phyloP scores from a whole-genome alignment of 1,284 basidiomycete species.

The Mycosarcoma mackinlayi region DNA sequence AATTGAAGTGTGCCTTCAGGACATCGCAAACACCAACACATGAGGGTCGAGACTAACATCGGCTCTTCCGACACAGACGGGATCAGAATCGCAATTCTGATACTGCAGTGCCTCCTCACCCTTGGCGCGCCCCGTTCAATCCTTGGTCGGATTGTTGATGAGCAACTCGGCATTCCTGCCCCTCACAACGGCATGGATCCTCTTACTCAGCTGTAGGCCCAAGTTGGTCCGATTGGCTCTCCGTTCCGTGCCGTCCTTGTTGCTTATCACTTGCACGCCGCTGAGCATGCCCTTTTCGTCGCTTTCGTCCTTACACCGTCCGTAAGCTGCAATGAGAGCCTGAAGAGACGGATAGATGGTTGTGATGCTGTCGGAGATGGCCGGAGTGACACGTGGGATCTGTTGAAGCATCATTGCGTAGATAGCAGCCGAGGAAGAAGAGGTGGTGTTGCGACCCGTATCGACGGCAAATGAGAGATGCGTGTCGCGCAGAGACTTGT shows the following conservation, averaged over 20 bases:
- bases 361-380: conserved; percentile 31
- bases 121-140: too few species aligned
- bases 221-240: conserved; percentile 23
- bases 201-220: conserved; percentile 37
- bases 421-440: conserved; percentile 13
- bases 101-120: too few species aligned
- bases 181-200: conserved; percentile 32
- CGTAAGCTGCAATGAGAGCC: conserved; percentile 27
- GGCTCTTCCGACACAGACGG: too few species aligned
- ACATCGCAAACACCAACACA: too few species aligned
- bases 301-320: conserved; percentile 10
- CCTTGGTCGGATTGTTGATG: conserved; percentile 34
- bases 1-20: too few species aligned
- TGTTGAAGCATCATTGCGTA: conserved; percentile 43
- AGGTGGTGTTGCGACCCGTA: conserved; percentile 38
- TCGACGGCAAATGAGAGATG: conserved; percentile 47
- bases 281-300: conserved; percentile 17
- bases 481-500: conserved; percentile 42
- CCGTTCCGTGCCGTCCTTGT: conserved; percentile 35
- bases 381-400: conserved; percentile 43
- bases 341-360: conserved; percentile 32
- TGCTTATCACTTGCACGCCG: conserved; percentile 24
- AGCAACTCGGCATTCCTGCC: conserved; percentile 29
- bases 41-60: too few species aligned
- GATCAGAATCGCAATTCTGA: too few species aligned